phyloP scores from a whole-genome alignment of 805 yeast species.

The Starmerella asiatica region DNA sequence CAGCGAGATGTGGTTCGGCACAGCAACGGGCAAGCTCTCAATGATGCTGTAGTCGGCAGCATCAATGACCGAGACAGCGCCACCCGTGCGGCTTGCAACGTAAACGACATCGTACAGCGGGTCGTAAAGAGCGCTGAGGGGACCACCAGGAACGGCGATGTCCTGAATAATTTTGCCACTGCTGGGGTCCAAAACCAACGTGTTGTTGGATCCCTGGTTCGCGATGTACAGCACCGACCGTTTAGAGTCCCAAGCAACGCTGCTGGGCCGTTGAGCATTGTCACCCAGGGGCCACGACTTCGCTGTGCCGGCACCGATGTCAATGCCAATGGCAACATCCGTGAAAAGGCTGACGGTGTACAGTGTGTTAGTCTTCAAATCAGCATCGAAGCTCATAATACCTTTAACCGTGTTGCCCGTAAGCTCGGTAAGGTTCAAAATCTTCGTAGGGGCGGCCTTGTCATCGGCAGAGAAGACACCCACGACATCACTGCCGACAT shows the following conservation, averaged over 20 bases:
- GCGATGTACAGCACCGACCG: slow-evolving; percentile 11
- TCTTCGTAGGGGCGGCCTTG: neutral
- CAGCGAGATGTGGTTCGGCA: slow-evolving; percentile 12
- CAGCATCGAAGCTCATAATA: slow-evolving; percentile 9
- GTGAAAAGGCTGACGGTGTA: slow-evolving; percentile 10
- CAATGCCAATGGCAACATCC: slow-evolving; percentile 8
- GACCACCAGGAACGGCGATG: slow-evolving; percentile 5
- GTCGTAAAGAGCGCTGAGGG: slow-evolving; percentile 13
- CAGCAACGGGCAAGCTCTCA: slow-evolving; percentile 4
- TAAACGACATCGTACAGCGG: slow-evolving; percentile 12
- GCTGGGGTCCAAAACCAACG: slow-evolving; percentile 9
- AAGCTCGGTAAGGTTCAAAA: slow-evolving; percentile 1
- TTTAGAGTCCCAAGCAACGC: slow-evolving; percentile 11
- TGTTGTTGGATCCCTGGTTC: slow-evolving; percentile 11
- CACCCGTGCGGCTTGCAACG: slow-evolving; percentile 10
- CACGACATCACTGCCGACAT: slow-evolving; percentile 1
- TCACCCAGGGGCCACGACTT: slow-evolving; percentile 9
- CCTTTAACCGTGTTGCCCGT: slow-evolving; percentile 4
- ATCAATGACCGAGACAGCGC: slow-evolving; percentile 11
- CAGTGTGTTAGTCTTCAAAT: slow-evolving; percentile 2
- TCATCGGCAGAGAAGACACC: slow-evolving; percentile 5
- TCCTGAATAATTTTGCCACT: slow-evolving; percentile 2
- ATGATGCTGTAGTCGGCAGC: slow-evolving; percentile 8
- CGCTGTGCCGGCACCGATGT: slow-evolving; percentile 5
- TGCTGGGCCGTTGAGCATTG: slow-evolving; percentile 4